Evolutionary conservation across 2,329 filamentous ascomycete genomes (phyloP).

Genomic region (Aspergillus novofumigatus): DNA sequence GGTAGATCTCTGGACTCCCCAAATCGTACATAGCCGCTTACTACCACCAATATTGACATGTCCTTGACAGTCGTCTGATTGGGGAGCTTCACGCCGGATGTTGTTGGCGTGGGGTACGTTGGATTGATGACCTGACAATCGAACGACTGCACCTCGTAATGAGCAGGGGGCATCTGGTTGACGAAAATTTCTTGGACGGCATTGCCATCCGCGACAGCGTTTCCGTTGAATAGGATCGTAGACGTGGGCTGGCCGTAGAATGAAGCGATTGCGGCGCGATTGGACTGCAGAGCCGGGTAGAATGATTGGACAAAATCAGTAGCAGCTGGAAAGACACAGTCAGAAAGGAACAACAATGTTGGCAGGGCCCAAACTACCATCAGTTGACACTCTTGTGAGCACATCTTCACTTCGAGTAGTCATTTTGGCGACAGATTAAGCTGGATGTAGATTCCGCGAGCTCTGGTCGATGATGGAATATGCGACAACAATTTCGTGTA

Average conservation of each 20-base stretch:
- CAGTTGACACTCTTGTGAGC: slow-evolving; percentile 40
- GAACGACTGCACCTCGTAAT: slow-evolving; percentile 70
- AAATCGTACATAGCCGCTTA: slow-evolving; percentile 68
- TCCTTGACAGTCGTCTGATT: slow-evolving; percentile 50
- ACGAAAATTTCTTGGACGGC: slow-evolving; percentile 67
- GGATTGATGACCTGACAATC: slow-evolving; percentile 77
- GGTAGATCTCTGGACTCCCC: slow-evolving; percentile 58
- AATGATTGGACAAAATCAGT: slow-evolving; percentile 68
- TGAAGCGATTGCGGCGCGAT: slow-evolving; percentile 53
- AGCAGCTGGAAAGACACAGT: slow-evolving; percentile 51
- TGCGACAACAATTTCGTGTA: neutral
- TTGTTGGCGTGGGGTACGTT: slow-evolving; percentile 56
- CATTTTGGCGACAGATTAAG: slow-evolving; percentile 21
- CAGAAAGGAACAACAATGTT: neutral
- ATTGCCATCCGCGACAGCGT: slow-evolving; percentile 56
- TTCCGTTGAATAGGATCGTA: slow-evolving; percentile 78
- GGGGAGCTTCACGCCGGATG: slow-evolving; percentile 31
- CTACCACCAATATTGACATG: slow-evolving; percentile 67
- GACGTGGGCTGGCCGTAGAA: slow-evolving; percentile 64
- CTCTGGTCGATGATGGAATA: neutral
- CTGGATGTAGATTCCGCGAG: neutral
- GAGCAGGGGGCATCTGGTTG: slow-evolving; percentile 57
- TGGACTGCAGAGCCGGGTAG: slow-evolving; percentile 67
- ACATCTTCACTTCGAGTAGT: slow-evolving; percentile 29
- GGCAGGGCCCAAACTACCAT: slow-evolving; percentile 31